Conservation (phyloP, 768 basidiomycete genomes). For the Tulasnella sp. region DNA sequence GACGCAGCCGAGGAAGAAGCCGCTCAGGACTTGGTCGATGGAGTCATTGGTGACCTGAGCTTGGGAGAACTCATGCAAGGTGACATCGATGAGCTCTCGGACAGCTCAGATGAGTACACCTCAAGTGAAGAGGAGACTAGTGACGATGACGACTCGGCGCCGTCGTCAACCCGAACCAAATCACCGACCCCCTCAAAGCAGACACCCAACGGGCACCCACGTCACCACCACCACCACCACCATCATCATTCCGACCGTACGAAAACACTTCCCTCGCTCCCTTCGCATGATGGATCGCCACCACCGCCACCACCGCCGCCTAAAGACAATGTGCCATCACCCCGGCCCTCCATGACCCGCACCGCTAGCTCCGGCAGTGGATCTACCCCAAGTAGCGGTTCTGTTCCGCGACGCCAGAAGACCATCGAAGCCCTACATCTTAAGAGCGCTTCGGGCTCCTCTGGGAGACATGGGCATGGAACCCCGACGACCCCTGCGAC, state of each 20-base stretch:
- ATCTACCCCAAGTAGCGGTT: background rate
- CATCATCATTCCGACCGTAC: background rate
- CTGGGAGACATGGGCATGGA: slow-evolving; percentile 10
- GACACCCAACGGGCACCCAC: background rate
- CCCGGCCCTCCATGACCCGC: background rate
- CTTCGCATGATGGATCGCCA: background rate
- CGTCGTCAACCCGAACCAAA: background rate
- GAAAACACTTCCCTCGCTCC: background rate
- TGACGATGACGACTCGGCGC: slow-evolving; percentile 43
- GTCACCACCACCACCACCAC: background rate
- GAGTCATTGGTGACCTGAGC: slow-evolving; percentile 74
- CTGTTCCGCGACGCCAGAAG: background rate
- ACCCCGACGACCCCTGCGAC: slow-evolving; percentile 8
- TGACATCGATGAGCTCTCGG: slow-evolving; percentile 50
- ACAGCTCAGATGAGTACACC: slow-evolving; percentile 36
- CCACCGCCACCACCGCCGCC: background rate
- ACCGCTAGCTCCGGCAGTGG: background rate
- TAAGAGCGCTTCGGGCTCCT: slow-evolving; percentile 5
- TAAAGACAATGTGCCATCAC: background rate
- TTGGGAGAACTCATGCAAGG: slow-evolving; percentile 75
- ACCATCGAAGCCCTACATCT: slow-evolving; percentile 16
- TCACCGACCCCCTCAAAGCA: background rate
- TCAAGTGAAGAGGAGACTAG: slow-evolving; percentile 40
- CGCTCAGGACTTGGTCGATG: slow-evolving; percentile 72
- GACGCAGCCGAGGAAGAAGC: slow-evolving; percentile 78